phyloP scores from a whole-genome alignment of 768 basidiomycete genomes.

The Phylloporus sp. region DNA sequence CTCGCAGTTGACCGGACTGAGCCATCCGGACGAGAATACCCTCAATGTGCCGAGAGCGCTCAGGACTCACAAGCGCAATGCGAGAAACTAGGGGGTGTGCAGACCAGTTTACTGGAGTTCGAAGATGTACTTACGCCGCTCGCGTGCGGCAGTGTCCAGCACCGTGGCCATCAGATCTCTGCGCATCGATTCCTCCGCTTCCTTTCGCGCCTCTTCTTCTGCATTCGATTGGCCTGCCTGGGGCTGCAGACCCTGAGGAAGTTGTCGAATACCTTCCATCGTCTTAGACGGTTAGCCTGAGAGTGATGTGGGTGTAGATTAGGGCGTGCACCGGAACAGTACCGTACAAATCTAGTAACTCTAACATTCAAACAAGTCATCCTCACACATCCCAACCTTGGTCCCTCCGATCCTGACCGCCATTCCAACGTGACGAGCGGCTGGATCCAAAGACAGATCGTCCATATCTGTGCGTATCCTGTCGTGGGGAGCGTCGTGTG shows the following conservation, averaged over 20 bases:
- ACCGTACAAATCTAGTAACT: background rate
- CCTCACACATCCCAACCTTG: background rate
- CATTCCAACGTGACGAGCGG: conserved; percentile 3
- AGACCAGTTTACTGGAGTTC: background rate
- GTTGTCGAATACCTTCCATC: conserved; percentile 26
- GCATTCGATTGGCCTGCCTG: conserved; percentile 44
- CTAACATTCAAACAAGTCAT: background rate
- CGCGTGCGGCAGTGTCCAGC: conserved; percentile 72
- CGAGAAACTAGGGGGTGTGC: conserved; percentile 60
- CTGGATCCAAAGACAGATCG: conserved; percentile 6
- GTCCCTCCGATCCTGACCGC: conserved; percentile 2
- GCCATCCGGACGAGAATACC: conserved; percentile 76
- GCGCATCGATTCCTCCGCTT: conserved; percentile 72
- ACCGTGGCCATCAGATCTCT: conserved; percentile 76
- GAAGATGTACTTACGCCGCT: conserved; percentile 54
- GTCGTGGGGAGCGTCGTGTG: conserved; percentile 2
- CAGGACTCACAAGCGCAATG: conserved; percentile 82
- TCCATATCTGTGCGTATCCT: background rate
- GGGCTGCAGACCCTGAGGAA: conserved; percentile 27
- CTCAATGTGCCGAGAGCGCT: conserved; percentile 79
- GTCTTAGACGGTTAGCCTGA: background rate
- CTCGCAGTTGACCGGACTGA: conserved; percentile 75
- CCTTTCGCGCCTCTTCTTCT: conserved; percentile 52
- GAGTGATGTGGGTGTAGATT: conserved; percentile 4
- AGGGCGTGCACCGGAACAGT: background rate